Evolutionary conservation across 2,329 filamentous ascomycete species (phyloP), one percentile per base, ranked within the genome.

Genomic region (Penicillium sp.): DNA sequence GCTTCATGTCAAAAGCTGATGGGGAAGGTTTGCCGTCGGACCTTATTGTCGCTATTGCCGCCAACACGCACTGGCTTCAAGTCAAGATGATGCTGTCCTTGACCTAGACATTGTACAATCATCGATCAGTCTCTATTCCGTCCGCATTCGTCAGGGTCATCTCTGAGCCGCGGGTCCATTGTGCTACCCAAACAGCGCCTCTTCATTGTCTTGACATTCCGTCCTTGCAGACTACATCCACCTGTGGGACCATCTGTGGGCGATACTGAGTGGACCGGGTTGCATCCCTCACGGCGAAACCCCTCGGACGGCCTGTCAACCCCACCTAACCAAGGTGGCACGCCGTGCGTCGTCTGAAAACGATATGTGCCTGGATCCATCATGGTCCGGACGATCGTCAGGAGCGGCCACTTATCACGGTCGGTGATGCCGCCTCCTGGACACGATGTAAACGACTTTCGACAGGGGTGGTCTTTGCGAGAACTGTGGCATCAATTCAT

Each of bases 321-420:
- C 39, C 39, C 50, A 50, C 46, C 41, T 34, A 41, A 23, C 23
- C 35, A 28, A 39, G 47, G 48, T 45, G 47, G 42, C 32, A 41
- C 44, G 44, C 47, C 41, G 47, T 48, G 48, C 42, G 39, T 48
- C 43, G 9, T 25, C 44, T 40, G 47, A 48, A 48, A 51, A 48
- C 41, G 36, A 53, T 50, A 44, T 37, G 41, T 44, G 38, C 44
- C 47, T 50, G 36, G 44, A 44, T 47, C 43, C 36, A 47, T 43
- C 16, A 29, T 30, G 6, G 39, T 28, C 39, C 45, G 22, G 37
- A 51, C 50, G 48, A 48, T 51, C 46, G 41, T 32, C 48, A 46
- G 38, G 43, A 40, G 37, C 28, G 38, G 32, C 27, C 48, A 48
- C 43, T 48, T 53, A 53, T 52, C 48, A 53, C 36, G 39, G 47